A percentile compares a stretch with the other conserved stretches of the same genome.
Evolutionary conservation across 2,329 filamentous ascomycete genomes (phyloP).

Genomic region (Zopfia rhizophila): DNA sequence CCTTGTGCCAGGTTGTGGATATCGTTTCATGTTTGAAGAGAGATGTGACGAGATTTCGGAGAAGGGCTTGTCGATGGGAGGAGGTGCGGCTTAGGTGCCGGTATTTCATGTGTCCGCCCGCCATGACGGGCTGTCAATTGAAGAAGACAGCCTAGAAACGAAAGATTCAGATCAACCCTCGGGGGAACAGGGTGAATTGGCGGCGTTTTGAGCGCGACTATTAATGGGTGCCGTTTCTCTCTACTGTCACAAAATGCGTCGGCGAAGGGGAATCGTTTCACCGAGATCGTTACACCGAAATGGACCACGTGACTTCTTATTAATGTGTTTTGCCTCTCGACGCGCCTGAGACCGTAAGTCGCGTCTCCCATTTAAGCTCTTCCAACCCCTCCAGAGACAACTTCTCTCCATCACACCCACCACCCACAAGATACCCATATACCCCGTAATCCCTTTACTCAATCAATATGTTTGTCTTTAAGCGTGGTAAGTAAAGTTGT

Average conservation of each 20-base stretch:
- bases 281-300: slow-evolving; percentile 5
- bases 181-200: too few species aligned
- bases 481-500: slow-evolving; percentile 50
- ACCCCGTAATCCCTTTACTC: slow-evolving; percentile 33
- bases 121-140: slow-evolving; percentile 67
- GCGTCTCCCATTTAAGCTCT: slow-evolving; percentile 44
- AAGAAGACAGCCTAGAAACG: too few species aligned
- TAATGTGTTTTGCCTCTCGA: slow-evolving; percentile 28
- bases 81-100: slow-evolving; percentile 87
- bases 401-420: slow-evolving; percentile 25
- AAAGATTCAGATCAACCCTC: too few species aligned
- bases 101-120: slow-evolving; percentile 86
- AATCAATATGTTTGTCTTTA: slow-evolving; percentile 54
- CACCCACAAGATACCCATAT: slow-evolving; percentile 40
- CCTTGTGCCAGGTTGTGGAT: slow-evolving; percentile 94
- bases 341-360: slow-evolving; percentile 26
- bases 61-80: slow-evolving; percentile 87
- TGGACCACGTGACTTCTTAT: slow-evolving; percentile 26
- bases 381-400: slow-evolving; percentile 30
- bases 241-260: slow-evolving; percentile 29
- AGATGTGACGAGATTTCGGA: slow-evolving; percentile 95
- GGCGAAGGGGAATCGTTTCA: slow-evolving; percentile 24
- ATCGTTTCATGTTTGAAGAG: slow-evolving; percentile 94
- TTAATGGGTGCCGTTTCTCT: slow-evolving; percentile 1
- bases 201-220: background rate